Conservation (phyloP, 2,329 filamentous ascomycete species). For the Fusarium sp. region DNA sequence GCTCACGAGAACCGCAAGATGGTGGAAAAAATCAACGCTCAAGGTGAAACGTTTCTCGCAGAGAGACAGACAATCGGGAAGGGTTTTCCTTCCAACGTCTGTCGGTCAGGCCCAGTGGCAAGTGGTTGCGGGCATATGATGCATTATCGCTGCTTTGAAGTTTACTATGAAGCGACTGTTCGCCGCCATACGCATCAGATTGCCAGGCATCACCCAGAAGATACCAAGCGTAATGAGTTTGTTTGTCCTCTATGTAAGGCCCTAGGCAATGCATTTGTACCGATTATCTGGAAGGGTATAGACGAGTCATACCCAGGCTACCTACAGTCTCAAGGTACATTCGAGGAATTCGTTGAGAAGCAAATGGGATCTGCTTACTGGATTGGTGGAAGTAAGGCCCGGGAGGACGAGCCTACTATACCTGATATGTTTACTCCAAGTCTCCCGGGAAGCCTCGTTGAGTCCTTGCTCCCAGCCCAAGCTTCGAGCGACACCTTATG, state of each 20-base stretch:
- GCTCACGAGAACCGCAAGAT: conserved; percentile 83
- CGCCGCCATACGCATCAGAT: conserved; percentile 91
- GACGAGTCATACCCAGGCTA: conserved; percentile 82
- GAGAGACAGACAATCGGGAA: conserved; percentile 88
- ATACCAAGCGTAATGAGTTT: conserved; percentile 82
- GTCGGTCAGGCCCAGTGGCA: conserved; percentile 79
- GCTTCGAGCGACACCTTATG: conserved; percentile 52
- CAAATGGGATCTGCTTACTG: conserved; percentile 60
- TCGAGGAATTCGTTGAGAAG: conserved; percentile 73
- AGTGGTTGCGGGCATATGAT: conserved; percentile 97
- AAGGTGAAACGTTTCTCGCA: conserved; percentile 73
- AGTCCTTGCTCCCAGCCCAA: conserved; percentile 49
- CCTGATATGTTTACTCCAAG: conserved; percentile 48
- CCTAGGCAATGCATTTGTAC: conserved; percentile 91
- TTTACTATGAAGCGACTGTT: conserved; percentile 84
- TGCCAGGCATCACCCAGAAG: conserved; percentile 90
- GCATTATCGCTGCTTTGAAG: conserved; percentile 95
- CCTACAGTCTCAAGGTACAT: conserved; percentile 66
- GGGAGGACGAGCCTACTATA: conserved; percentile 45
- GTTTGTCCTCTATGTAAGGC: conserved; percentile 97
- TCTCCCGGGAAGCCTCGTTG: conserved; percentile 49
- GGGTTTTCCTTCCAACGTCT: conserved; percentile 78
- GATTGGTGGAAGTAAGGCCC: conserved; percentile 51
- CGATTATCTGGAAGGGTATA: conserved; percentile 93
- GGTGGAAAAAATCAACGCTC: conserved; percentile 77